Base-by-base conservation (phyloP, 2,329 filamentous ascomycete species). In the Ustilaginoidea virens region DNA sequence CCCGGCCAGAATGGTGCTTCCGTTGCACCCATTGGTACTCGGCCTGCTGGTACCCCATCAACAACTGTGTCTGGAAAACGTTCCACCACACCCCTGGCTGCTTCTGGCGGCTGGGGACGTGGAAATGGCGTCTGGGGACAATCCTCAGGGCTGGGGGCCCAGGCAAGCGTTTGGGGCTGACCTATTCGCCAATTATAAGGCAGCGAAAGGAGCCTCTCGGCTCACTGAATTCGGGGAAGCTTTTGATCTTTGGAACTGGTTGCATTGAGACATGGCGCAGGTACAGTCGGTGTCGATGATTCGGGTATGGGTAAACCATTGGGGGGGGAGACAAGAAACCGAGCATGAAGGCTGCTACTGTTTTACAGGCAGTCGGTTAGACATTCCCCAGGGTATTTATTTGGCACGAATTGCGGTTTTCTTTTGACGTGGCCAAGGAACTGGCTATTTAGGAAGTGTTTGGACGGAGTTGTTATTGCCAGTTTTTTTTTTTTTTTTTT, bases 141-240 rank as follows among this genome's bases (percentile, higher is more conserved):
- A 45, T 82, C 80, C 46, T 80, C 75, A 39, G 72, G 74, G 28
- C 73, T 92, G 36, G 81, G 85, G 39, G 80, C 86, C 36, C 83
- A 92, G 52, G 85, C 86, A 39, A 92, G 83, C 39, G 87, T 94
- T 42, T 96, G 86, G 86, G 86, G 86, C 43, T 94, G 75, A 30
- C 17, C 17, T 19, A 21, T 19, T 17, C 9, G 20, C 7, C 17
- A 17, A 7, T 12, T 24, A 24, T 12, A 11, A 14, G 9, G 13
- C 9, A 10, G 23, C n/a, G n/a, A n/a, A 24, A 24, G 23, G 7
- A 24, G 23, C 8, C 7, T 24, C 8, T 24, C 12, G 23, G 23
- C 12, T 24, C 8, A 14, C 12, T 23, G 7, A 13, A 8, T n/a
- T 8, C 7, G 9, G 24, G n/a, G n/a, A n/a, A n/a, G n/a, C n/a